A percentile compares a stretch with the other conserved stretches of the same genome.
These are phyloP conservation scores for Talaromyces sp. DNA, from an alignment of 2,329 filamentous ascomycete genomes.

Conservation along the genomic window DNA sequence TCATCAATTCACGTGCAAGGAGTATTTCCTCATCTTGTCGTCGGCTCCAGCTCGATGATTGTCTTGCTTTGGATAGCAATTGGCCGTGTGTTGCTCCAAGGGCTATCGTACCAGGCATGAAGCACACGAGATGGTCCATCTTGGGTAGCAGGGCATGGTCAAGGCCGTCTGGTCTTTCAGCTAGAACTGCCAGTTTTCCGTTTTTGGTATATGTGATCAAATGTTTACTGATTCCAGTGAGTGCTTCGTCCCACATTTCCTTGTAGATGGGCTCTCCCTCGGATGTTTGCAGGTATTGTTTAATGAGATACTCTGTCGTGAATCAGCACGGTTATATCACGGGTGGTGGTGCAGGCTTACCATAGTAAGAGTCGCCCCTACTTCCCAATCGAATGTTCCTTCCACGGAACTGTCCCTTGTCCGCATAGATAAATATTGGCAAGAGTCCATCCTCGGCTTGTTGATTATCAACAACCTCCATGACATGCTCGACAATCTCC, in stretches of 20 bases:
- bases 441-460: constrained; percentile 75
- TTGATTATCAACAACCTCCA: constrained; percentile 84
- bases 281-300: constrained; percentile 93
- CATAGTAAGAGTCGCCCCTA: constrained; percentile 93
- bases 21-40: constrained; percentile 82
- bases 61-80: constrained; percentile 70
- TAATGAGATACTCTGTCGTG: constrained; percentile 80
- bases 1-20: constrained; percentile 84
- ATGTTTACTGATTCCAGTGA: constrained; percentile 84
- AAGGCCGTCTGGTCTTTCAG: constrained; percentile 76
- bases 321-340: background rate
- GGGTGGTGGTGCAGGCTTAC: constrained; percentile 25
- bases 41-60: constrained; percentile 67
- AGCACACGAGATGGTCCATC: constrained; percentile 98
- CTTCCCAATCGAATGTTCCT: constrained; percentile 88
- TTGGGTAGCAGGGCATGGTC: constrained; percentile 67
- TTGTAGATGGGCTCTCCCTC: constrained; percentile 80
- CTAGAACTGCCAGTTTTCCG: constrained; percentile 81
- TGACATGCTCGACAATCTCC: constrained; percentile 86
- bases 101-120: constrained; percentile 94
- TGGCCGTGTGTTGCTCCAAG: constrained; percentile 78
- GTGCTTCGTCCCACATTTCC: constrained; percentile 87
- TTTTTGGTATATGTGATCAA: constrained; percentile 83
- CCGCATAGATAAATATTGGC: constrained; percentile 84
- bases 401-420: constrained; percentile 73